Evolutionary conservation across 2,329 filamentous ascomycete species (phyloP).

Genomic region (Colletotrichum liriopes): DNA sequence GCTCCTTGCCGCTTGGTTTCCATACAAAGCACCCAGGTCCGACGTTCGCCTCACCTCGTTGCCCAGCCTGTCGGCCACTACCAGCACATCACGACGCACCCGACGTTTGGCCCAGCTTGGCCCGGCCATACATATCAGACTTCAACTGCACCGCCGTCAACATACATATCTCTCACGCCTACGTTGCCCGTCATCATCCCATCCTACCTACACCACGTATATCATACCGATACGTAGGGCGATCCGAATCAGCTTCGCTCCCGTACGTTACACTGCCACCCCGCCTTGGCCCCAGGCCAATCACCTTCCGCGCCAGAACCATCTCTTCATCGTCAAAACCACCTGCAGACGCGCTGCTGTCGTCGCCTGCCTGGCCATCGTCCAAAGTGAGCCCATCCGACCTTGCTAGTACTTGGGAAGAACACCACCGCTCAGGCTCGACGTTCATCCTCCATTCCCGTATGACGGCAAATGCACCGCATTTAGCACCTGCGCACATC

Average conservation of each 20-base stretch:
- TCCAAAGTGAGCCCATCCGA: conserved; percentile 33
- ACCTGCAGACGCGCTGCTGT: conserved; percentile 13
- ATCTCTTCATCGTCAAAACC: conserved; percentile 8
- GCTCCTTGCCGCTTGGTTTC: conserved; percentile 35
- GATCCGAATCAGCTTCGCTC: conserved; percentile 13
- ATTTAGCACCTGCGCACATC: conserved; percentile 21
- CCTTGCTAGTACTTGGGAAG: conserved; percentile 10
- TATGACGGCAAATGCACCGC: conserved; percentile 33
- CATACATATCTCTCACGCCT: conserved; percentile 8
- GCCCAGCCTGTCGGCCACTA: conserved; percentile 9
- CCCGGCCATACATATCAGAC: conserved; percentile 19
- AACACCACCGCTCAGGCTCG: conserved; percentile 10
- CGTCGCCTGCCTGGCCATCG: conserved; percentile 16
- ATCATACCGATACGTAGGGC: conserved; percentile 23
- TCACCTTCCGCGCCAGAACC: conserved; percentile 11
- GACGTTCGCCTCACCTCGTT: conserved; percentile 21
- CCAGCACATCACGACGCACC: conserved; percentile 10
- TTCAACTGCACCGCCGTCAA: background rate
- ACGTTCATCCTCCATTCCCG: conserved; percentile 1
- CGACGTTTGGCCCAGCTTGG: conserved; percentile 19
- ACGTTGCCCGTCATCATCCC: conserved; percentile 18
- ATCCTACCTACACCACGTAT: conserved; percentile 14
- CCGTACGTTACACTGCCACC: conserved; percentile 24
- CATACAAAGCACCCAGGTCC: conserved; percentile 30
- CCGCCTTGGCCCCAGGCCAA: conserved; percentile 21